Base-by-base conservation (phyloP, 78 protist species). In the Speleostelium caveatum region DNA sequence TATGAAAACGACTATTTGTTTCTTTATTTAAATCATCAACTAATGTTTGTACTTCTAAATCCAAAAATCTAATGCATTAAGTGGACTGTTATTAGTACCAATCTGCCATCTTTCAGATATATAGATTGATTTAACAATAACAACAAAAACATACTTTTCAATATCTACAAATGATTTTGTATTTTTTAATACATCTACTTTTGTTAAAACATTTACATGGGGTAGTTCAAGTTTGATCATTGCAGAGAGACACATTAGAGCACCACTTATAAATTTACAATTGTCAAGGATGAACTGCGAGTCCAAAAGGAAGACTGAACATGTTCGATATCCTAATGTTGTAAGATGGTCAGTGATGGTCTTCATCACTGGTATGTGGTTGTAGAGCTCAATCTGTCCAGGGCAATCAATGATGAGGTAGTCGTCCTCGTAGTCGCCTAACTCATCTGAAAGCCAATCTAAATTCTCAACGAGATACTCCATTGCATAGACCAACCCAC, bases 401-500 rank as follows among this genome's bases (percentile, higher is more conserved):
- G 99, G 99, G 55, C 99, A 97, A 86, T 99, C 99, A 2, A 99
- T 51, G 3, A 98, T 36, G 28, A 99, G 17, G 56, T 98, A 99
- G 61, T 97, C 99, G n/a, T 99, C 99, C 14, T 94, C 96, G 30
- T 75, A 96, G 22, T 96, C 99, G 3, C 95, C 98, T 3, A 86
- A 30, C 53, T 94, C 94, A 8, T 98, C 98, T 33, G 74, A 60
- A 5, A 98, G 74, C 99, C 98, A 98, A n/a, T 65, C 94, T 39
- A 86, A 5, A 80, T 98, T 94, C 24, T 92, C 95, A 39, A 94
- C 10, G 14, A 98, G 79, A 51, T 69, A 96, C 95, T 99, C 99
- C 96, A 99, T 92, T 41, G 98, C 96, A 73, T 86, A 71, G 2
- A 99, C 71, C 2, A 99, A 95, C 1, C 98, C 99, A 0, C 99